Evolutionary conservation across 2,329 filamentous ascomycete species (phyloP).

Genomic region (Blastomyces gilchristii): DNA sequence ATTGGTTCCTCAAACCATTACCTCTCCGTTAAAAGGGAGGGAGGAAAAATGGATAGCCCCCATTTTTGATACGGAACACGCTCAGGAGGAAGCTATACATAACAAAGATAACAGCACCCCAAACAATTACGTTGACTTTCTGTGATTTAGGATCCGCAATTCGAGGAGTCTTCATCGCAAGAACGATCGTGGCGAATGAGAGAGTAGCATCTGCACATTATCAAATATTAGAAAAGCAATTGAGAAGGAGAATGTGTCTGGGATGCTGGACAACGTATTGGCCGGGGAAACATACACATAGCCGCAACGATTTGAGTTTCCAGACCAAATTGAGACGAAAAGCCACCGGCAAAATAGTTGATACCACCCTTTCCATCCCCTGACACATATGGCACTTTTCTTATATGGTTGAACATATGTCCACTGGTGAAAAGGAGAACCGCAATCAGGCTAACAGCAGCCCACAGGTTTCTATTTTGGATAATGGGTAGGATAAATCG

Average conservation of each 20-base stretch:
- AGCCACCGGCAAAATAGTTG: slow-evolving; percentile 80
- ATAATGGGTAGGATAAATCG: slow-evolving; percentile 73
- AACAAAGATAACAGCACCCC: slow-evolving; percentile 64
- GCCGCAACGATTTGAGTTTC: slow-evolving; percentile 93
- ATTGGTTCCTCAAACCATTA: not conserved
- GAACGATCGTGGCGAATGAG: slow-evolving; percentile 80
- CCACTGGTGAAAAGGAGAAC: slow-evolving; percentile 91
- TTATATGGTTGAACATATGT: slow-evolving; percentile 99
- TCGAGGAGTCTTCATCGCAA: slow-evolving; percentile 85
- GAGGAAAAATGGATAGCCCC: slow-evolving; percentile 81
- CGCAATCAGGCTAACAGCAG: slow-evolving; percentile 73
- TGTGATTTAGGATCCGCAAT: slow-evolving; percentile 68
- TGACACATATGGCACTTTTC: slow-evolving; percentile 85
- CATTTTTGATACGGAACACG: slow-evolving; percentile 89
- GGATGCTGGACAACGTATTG: not conserved
- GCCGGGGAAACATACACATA: slow-evolving; percentile 62
- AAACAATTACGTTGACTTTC: slow-evolving; percentile 69
- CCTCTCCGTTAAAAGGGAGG: slow-evolving; percentile 63
- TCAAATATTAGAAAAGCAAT: slow-evolving; percentile 13
- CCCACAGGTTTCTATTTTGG: slow-evolving; percentile 90
- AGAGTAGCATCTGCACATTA: slow-evolving; percentile 57
- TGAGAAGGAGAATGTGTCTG: slow-evolving; percentile 11
- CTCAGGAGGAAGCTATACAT: slow-evolving; percentile 92
- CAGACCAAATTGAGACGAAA: slow-evolving; percentile 85
- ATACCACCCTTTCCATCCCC: slow-evolving; percentile 78